Evolutionary conservation across 192 early-diverging fungal species (phyloP).

Genomic region (Umbelopsis vinacea): DNA sequence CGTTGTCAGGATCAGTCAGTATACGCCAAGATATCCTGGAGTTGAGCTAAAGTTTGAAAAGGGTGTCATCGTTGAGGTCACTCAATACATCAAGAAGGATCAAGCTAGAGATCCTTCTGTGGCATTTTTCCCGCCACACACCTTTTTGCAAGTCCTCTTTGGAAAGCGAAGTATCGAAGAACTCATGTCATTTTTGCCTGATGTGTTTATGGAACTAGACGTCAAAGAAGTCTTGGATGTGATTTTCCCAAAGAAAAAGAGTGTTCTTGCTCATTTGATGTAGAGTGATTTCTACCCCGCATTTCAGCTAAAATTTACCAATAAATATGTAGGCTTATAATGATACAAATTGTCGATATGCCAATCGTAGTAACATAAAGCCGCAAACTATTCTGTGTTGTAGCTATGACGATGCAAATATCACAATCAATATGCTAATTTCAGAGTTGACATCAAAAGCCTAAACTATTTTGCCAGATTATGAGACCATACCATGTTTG

Average conservation of each 20-base stretch:
- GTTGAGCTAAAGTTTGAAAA: conserved; percentile 8
- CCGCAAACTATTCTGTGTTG: too few relatives aligned
- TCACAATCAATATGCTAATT: too few relatives aligned
- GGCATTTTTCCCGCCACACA: background rate
- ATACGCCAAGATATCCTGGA: conserved; percentile 17
- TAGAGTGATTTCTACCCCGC: background rate
- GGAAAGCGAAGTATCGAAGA: background rate
- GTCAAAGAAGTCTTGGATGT: background rate
- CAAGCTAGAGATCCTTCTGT: background rate
- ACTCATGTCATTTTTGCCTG: background rate
- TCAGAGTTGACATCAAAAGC: background rate
- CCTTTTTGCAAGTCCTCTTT: conserved; percentile 2
- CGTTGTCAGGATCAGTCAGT: background rate
- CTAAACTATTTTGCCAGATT: background rate
- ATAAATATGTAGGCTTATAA: background rate
- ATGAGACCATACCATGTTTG: background rate
- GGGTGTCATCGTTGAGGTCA: background rate
- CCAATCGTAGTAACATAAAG: too few relatives aligned
- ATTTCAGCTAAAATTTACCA: background rate
- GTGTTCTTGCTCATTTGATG: background rate
- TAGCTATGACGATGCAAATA: too few relatives aligned
- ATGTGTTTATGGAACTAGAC: background rate
- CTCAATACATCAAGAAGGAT: background rate
- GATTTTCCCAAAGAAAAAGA: background rate
- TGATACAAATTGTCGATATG: too few relatives aligned